Evolutionary conservation across 257 asterid species (phyloP), one percentile per base, ranked within the genome.

Genomic region (Oldenlandia corymbosa): DNA sequence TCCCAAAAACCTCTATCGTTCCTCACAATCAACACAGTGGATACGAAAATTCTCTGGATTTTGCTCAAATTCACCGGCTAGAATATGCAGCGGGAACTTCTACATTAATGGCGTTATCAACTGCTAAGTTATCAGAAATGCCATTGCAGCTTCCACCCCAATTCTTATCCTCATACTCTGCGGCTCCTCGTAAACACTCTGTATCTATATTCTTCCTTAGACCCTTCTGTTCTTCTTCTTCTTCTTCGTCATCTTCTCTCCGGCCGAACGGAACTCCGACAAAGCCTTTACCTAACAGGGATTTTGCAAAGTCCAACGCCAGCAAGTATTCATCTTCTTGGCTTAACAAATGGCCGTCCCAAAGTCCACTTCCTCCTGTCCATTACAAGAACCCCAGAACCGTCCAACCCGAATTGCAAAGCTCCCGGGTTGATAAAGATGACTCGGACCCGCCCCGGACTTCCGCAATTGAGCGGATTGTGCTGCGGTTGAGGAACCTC

Each of bases 381-480:
- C 64, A 62, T 57, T 70, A 70, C 37, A 70, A 62, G 52, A 63
- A 63, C 24, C 69, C 69, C 51, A 70, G 50, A 62, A 70, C 68
- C 64, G 34, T 68, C 69, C 42, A 78, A 66, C 43, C 78, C 68
- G 31, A 72, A 74, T 48, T 74, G 45, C 32, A 53, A 23, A 88
- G 76, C 59, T 55, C 71, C 23, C 69, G 42, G 32, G 60, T 36
- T 36, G 61, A 54, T 28, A n/a, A n/a, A n/a, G 79, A 73, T 24
- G 76, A 71, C 48, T 45, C 63, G 49, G 34, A 48, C 49, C 81
- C 72, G 24, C 75, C 68, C 21, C 80, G 84, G 34, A 82, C 86
- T 10, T 87, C 94, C 12, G 91, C 99, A 17, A 87, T 92, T 59
- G 99, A 92, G 32, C 70, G 97, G 63, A 92, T 92, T 71, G 99